A percentile compares a stretch with the other conserved stretches of the same genome.
phyloP scores from a whole-genome alignment of 2,329 filamentous ascomycete genomes.

The Ascochyta pisi region DNA sequence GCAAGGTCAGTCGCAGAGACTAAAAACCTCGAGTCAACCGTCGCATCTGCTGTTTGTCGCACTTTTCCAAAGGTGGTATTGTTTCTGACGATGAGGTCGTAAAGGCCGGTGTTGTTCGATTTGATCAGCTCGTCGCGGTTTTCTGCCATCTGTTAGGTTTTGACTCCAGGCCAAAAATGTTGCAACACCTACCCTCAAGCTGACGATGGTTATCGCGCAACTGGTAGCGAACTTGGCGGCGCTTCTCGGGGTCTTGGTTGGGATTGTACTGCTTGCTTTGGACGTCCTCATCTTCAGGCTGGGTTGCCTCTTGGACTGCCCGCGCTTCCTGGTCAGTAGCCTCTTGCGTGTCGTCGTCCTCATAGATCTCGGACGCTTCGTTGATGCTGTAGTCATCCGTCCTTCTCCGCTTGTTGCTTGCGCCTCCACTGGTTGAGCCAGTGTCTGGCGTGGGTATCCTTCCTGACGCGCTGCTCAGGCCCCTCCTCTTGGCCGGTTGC shows the following conservation, averaged over 20 bases:
- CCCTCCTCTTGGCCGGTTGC: conserved; percentile 52
- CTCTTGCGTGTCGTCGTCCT: conserved; percentile 25
- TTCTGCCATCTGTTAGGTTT: conserved; percentile 55
- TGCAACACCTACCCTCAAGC: conserved; percentile 60
- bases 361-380: conserved; percentile 22
- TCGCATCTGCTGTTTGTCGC: conserved; percentile 88
- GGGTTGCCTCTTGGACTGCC: conserved; percentile 12
- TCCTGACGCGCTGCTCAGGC: conserved; percentile 41
- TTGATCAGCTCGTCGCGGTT: conserved; percentile 75
- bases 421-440: conserved; percentile 32
- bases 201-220: conserved; percentile 71
- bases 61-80: conserved; percentile 72
- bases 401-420: conserved; percentile 55
- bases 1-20: conserved; percentile 81
- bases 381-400: conserved; percentile 45
- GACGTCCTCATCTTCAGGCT: conserved; percentile 27
- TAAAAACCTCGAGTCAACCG: conserved; percentile 85
- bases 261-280: conserved; percentile 71
- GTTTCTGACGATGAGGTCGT: conserved; percentile 69
- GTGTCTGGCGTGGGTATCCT: conserved; percentile 51
- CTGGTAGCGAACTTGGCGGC: conserved; percentile 72
- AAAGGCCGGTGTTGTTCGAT: conserved; percentile 68
- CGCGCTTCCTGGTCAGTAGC: conserved; percentile 17
- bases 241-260: conserved; percentile 77
- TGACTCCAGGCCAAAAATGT: background rate